Percentiles rank a stretch among this genome's conserved stretches.
Evolutionary conservation across 148 eudicot genomes (phyloP).

Genomic region (Heliosperma pusillum): DNA sequence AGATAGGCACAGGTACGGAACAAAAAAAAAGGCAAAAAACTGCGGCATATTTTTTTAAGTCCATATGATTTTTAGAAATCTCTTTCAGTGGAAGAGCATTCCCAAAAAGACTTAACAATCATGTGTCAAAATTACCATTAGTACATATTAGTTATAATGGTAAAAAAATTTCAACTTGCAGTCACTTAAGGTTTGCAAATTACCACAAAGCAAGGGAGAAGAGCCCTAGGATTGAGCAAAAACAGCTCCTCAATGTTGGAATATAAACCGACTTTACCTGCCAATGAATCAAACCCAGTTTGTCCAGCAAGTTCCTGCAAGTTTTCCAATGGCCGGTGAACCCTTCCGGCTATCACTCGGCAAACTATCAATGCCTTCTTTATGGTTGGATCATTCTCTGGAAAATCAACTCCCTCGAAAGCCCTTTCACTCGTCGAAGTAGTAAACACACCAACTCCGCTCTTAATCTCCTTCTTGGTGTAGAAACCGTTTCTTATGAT

Average conservation of each 20-base stretch:
- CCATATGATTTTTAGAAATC: background rate
- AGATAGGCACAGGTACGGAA: too few relatives aligned
- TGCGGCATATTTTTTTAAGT: background rate
- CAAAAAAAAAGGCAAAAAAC: background rate
- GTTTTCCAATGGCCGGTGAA: conserved; percentile 88
- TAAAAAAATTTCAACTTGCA: background rate
- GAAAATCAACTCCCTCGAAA: conserved; percentile 54
- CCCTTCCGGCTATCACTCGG: conserved; percentile 95
- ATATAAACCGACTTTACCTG: conserved; percentile 89
- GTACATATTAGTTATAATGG: conserved; percentile 10
- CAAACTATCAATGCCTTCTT: conserved; percentile 88
- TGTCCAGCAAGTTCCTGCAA: conserved; percentile 75
- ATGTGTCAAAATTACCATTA: conserved; percentile 15
- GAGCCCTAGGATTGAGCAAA: conserved; percentile 89
- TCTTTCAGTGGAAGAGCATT: conserved; percentile 15
- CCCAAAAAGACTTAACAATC: conserved; percentile 2
- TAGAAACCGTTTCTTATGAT: conserved; percentile 76
- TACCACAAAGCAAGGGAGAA: conserved; percentile 96
- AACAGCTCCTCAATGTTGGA: conserved; percentile 94
- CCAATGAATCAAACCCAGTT: conserved; percentile 91
- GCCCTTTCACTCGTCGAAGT: conserved; percentile 92
- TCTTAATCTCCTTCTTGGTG: conserved; percentile 52
- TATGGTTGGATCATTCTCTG: conserved; percentile 34
- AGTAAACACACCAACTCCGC: conserved; percentile 81
- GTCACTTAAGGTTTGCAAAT: conserved; percentile 60